Percentiles rank a stretch among this genome's conserved stretches.
Evolutionary conservation across 306 rosid genomes (phyloP).

Genomic region (Trifolium subterraneum): DNA sequence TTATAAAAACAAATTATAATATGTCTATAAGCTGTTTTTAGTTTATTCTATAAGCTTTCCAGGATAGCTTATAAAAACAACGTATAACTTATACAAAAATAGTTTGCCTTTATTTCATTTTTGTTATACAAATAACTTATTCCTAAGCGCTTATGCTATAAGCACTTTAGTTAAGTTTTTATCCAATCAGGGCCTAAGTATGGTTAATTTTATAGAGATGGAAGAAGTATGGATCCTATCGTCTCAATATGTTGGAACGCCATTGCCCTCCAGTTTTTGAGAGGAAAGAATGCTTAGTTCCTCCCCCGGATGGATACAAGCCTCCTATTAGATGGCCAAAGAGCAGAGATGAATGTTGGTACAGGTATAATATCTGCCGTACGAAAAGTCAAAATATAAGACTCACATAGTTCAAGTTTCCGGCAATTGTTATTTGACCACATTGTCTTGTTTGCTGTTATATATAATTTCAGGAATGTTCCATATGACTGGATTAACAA

Average conservation of each 20-base stretch:
- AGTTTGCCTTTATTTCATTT: neutral
- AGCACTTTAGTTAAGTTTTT: neutral
- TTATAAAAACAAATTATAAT: neutral
- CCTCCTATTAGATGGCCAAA: slow-evolving; percentile 92
- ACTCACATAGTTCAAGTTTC: slow-evolving; percentile 12
- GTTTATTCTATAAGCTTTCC: neutral
- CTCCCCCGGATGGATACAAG: slow-evolving; percentile 97
- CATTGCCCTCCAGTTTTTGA: slow-evolving; percentile 91
- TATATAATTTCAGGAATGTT: slow-evolving; percentile 75
- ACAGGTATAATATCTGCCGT: slow-evolving; percentile 63
- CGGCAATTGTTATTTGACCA: slow-evolving; percentile 4
- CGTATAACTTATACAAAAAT: neutral
- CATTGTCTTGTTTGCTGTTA: slow-evolving; percentile 21
- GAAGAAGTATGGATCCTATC: slow-evolving; percentile 78
- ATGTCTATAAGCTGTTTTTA: neutral
- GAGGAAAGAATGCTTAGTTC: slow-evolving; percentile 90
- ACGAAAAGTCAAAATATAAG: slow-evolving; percentile 2
- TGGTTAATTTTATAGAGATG: slow-evolving; percentile 73
- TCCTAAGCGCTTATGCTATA: neutral
- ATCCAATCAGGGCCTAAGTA: slow-evolving; percentile 2
- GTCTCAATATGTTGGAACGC: slow-evolving; percentile 86
- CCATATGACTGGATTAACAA: slow-evolving; percentile 97
- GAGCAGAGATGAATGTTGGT: slow-evolving; percentile 96
- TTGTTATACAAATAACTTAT: neutral
- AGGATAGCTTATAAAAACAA: neutral